Evolutionary conservation across 2,329 filamentous ascomycete genomes (phyloP), one percentile per base, ranked within the genome.

Genomic region (Fusarium nanum): DNA sequence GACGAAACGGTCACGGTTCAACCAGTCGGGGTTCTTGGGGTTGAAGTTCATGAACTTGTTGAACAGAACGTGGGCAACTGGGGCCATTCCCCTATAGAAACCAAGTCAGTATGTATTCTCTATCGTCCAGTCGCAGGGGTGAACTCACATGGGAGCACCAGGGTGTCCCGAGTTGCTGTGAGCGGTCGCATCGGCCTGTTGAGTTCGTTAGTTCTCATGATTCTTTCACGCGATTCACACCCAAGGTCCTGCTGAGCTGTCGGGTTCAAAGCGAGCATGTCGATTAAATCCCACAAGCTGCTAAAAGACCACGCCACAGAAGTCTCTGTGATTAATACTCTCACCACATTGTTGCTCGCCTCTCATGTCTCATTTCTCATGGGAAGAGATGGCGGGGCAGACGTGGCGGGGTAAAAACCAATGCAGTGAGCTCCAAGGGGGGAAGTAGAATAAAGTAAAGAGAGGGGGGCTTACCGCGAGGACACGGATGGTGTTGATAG

Each of bases 1-100:
- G 70, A 99, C 94, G 80, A 99, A 99, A 83, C 96, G 92, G 85
- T 99, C 96, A 80, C 96, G 92, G 90, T 98, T 98, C 78, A 96
- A 79, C 94, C 94, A 99, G 73, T 93, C 88, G 77, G 96, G 93
- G 89, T 97, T 98, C 91, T 98, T 97, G 78, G 96, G 96, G 91
- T 98, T 99, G 89, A 98, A 99, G 82, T 86, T 97, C 93, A 99
- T 93, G 88, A 98, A 97, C 84, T 96, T 97, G 90, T 97, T 97
- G 87, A 93, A 99, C 73, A 99, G 90, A 78, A 98, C 93, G 88
- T 98, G 96, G 83, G 96, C 91, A 79, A 94, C 90, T 70, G 96
- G 95, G 79, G 96, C 96, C 93, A 98, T 89, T 81, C 89, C 89
- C 88, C 88, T 90, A 28, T 67, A 69, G 50, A 22, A 50, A 30